Percentiles rank a stretch among this genome's conserved stretches.
These are phyloP conservation scores for Carex arenaria DNA, from an alignment of 202 grass and related monocot genomes.

Conservation along the genomic window DNA sequence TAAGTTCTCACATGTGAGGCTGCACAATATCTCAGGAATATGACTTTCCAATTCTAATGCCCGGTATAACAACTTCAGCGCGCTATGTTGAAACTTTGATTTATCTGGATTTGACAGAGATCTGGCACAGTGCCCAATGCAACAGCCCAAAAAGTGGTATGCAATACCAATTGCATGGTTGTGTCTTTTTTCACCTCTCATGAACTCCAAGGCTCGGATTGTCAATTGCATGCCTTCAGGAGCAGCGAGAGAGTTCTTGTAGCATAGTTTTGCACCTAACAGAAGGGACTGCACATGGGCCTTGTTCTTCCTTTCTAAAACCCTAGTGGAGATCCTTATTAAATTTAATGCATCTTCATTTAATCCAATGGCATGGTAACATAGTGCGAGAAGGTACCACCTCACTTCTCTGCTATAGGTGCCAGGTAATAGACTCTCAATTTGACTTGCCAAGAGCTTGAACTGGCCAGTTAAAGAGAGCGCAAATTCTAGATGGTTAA, in stretches of 20 bases:
- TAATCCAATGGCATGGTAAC: constrained; percentile 66
- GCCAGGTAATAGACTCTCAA: constrained; percentile 87
- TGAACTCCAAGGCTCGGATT: constrained; percentile 55
- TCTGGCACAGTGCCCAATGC: constrained; percentile 70
- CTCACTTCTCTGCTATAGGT: constrained; percentile 74
- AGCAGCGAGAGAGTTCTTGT: constrained; percentile 61
- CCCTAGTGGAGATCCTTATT: constrained; percentile 55
- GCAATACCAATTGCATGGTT: constrained; percentile 57
- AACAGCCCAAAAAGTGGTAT: constrained; percentile 79
- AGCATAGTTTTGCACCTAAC: constrained; percentile 90
- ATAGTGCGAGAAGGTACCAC: constrained; percentile 94
- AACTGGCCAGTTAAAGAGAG: constrained; percentile 78
- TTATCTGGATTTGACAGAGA: constrained; percentile 60
- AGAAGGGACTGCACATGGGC: constrained; percentile 85
- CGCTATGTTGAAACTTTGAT: constrained; percentile 52
- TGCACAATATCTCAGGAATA: constrained; percentile 77
- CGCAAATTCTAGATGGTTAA: constrained; percentile 80
- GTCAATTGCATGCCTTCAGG: constrained; percentile 82
- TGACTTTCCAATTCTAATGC: constrained; percentile 46
- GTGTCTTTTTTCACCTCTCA: constrained; percentile 39
- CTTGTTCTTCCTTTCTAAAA: constrained; percentile 70
- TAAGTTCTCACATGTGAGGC: constrained; percentile 80
- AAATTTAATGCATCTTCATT: constrained; percentile 88
- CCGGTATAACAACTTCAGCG: constrained; percentile 51
- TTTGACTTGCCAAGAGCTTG: constrained; percentile 65